Evolutionary conservation across 345 rosid species (phyloP).

Genomic region (Ricinus communis): DNA sequence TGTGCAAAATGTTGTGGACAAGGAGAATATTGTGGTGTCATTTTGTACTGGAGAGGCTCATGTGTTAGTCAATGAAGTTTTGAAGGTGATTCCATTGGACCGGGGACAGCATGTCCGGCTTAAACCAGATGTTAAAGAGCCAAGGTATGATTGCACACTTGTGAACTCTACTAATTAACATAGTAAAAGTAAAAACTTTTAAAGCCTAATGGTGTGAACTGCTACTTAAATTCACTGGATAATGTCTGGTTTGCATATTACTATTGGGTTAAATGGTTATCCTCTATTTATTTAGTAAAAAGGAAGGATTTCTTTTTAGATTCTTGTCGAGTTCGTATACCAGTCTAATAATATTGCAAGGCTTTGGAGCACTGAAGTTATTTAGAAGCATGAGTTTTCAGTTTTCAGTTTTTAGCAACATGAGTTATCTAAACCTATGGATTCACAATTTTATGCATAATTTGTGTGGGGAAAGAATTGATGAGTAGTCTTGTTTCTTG

Average conservation of each 20-base stretch:
- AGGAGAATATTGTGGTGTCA: conserved; percentile 69
- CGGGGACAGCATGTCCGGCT: conserved; percentile 94
- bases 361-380: background rate
- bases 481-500: conserved; percentile 23
- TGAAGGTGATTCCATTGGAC: conserved; percentile 89
- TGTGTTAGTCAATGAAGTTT: conserved; percentile 78
- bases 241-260: background rate
- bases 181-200: background rate
- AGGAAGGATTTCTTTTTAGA: background rate
- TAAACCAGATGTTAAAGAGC: conserved; percentile 72
- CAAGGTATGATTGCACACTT: conserved; percentile 57
- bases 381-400: background rate
- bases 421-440: background rate
- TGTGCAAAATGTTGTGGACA: conserved; percentile 79
- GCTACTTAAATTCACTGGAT: background rate
- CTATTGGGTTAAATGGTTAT: background rate
- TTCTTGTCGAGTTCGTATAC: background rate
- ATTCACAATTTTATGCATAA: background rate
- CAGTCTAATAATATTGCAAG: background rate
- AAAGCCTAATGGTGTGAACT: background rate
- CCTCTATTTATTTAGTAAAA: background rate
- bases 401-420: background rate
- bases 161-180: background rate
- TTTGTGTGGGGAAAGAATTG: background rate
- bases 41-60: conserved; percentile 90